Conservation (phyloP, 164 flowering plant genomes). For the Umbilicus rupestris region DNA sequence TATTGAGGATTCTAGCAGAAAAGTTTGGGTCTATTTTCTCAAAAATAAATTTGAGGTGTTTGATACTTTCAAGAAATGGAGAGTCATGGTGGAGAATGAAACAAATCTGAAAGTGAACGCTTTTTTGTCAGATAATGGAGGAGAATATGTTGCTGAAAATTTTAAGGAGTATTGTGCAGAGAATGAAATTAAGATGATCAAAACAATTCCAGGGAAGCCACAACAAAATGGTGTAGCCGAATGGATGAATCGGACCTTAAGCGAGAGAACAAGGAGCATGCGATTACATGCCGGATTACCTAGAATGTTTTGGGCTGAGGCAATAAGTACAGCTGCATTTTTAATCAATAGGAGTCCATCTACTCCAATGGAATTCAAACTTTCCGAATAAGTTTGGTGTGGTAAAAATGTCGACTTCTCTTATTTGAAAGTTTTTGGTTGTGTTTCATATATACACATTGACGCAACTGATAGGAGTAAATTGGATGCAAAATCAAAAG, state of each 20-base stretch:
- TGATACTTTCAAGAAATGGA: conserved; percentile 1
- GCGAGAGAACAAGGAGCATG: conserved; percentile 9
- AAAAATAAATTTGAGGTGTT: neutral
- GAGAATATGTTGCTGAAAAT: neutral
- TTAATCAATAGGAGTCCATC: no score
- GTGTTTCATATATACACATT: neutral
- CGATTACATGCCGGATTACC: conserved; percentile 3
- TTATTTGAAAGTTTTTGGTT: no score
- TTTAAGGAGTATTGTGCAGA: neutral
- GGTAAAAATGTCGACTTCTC: conserved; percentile 4
- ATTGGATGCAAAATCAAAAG: no score
- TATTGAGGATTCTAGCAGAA: neutral
- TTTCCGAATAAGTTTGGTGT: conserved; percentile 11
- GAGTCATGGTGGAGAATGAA: conserved; percentile 4
- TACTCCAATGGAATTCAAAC: conserved; percentile 3
- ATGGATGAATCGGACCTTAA: neutral
- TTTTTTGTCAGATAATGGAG: conserved; percentile 1
- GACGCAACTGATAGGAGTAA: neutral
- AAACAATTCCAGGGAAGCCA: neutral
- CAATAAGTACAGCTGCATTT: no score
- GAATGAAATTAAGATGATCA: neutral
- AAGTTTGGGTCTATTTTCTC: neutral
- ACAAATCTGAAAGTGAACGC: neutral
- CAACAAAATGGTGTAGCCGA: conserved; percentile 8
- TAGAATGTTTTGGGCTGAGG: no score